Evolutionary conservation across 2,329 filamentous ascomycete species (phyloP).

Genomic region (Zymoseptoria crescenta): DNA sequence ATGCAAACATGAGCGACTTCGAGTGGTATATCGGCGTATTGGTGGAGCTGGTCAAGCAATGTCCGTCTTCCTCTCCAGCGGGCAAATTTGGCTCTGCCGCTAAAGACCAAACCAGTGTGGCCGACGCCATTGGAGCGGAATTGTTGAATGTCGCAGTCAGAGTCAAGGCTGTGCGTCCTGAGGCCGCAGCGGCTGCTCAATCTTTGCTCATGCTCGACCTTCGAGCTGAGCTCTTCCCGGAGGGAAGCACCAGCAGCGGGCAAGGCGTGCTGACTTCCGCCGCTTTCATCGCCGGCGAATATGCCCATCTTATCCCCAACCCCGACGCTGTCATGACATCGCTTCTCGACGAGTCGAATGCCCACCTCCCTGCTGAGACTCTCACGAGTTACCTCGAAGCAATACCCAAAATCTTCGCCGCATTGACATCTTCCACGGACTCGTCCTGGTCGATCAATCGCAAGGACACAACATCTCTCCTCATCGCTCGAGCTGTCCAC

Average conservation of each 20-base stretch:
- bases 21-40: constrained; percentile 96
- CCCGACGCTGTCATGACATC: constrained; percentile 66
- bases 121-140: constrained; percentile 71
- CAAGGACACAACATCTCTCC: constrained; percentile 65
- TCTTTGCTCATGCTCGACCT: constrained; percentile 59
- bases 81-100: constrained; percentile 9
- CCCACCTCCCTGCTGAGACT: constrained; percentile 53
- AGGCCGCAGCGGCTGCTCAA: constrained; percentile 78
- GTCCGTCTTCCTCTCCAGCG: constrained; percentile 40
- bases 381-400: constrained; percentile 79
- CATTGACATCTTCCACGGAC: constrained; percentile 58
- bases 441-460: constrained; percentile 63
- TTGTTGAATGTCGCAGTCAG: constrained; percentile 86
- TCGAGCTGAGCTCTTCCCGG: constrained; percentile 49
- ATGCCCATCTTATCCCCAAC: constrained; percentile 60
- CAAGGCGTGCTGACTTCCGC: constrained; percentile 64
- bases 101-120: constrained; percentile 39
- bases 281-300: constrained; percentile 86
- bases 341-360: constrained; percentile 60
- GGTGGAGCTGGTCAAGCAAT: constrained; percentile 70
- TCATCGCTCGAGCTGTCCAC: constrained; percentile 74
- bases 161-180: constrained; percentile 70
- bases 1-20: constrained; percentile 78
- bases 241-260: constrained; percentile 40
- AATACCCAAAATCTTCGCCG: constrained; percentile 73